phyloP scores from a whole-genome alignment of 2,329 filamentous ascomycete genomes.

The Monilinia polystroma region DNA sequence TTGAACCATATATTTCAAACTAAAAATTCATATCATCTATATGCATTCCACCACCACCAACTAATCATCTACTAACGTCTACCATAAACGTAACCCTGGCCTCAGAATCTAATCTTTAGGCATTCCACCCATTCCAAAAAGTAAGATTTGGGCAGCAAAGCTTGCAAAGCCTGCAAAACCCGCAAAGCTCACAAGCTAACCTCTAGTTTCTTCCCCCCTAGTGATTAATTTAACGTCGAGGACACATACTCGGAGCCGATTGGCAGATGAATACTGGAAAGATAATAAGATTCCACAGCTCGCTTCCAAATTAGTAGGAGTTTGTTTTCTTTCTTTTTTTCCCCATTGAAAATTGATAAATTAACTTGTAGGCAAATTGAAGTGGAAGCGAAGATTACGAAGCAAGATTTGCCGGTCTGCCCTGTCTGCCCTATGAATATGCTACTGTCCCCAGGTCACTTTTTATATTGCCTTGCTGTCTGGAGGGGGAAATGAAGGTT shows the following conservation, averaged over 20 bases:
- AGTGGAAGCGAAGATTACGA: no score
- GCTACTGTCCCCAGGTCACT: no score
- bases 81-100: background rate
- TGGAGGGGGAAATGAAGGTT: no score
- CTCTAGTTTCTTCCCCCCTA: background rate
- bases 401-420: no score
- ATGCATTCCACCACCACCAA: background rate
- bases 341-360: no score
- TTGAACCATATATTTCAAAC: no score
- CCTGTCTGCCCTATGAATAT: no score
- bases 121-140: background rate
- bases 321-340: background rate
- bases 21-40: no score
- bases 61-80: background rate
- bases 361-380: no score
- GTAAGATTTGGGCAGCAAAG: conserved; percentile 2
- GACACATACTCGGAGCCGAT: background rate
- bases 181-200: background rate
- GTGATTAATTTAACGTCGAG: background rate
- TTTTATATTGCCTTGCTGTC: no score
- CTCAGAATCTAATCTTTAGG: background rate
- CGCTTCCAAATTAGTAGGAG: background rate
- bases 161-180: background rate
- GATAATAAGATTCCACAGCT: background rate
- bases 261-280: background rate